These are phyloP conservation scores for Tetrapisispora phaffii DNA, from an alignment of 805 yeast species.

Conservation along the genomic window DNA sequence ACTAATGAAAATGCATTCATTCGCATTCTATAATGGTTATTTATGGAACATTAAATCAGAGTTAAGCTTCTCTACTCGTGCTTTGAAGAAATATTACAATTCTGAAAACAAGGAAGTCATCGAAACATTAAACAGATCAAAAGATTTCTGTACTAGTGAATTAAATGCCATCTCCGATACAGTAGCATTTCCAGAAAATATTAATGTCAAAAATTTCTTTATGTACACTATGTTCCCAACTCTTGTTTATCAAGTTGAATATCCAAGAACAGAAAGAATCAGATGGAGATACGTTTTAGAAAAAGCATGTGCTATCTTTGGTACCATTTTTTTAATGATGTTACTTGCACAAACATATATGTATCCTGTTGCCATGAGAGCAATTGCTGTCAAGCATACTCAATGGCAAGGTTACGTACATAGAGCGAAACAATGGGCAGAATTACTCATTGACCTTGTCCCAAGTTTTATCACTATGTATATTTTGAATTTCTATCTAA, in stretches of 20 bases:
- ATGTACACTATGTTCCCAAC: constrained; percentile 84
- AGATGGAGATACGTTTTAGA: constrained; percentile 59
- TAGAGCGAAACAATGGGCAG: constrained; percentile 20
- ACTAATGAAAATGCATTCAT: constrained; percentile 93
- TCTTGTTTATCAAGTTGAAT: constrained; percentile 69
- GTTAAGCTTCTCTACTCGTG: constrained; percentile 38
- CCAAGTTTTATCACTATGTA: constrained; percentile 75
- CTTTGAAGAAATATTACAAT: constrained; percentile 34
- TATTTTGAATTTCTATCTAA: constrained; percentile 70
- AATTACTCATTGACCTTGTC: constrained; percentile 55
- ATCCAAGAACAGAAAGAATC: constrained; percentile 63
- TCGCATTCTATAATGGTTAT: constrained; percentile 85
- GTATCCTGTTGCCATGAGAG: constrained; percentile 61
- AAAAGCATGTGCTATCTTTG: constrained; percentile 74
- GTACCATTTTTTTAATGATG: constrained; percentile 76
- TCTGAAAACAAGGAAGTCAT: constrained; percentile 20
- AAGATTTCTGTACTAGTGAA: constrained; percentile 66
- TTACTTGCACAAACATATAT: constrained; percentile 63
- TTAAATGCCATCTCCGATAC: constrained; percentile 44
- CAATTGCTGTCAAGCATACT: constrained; percentile 40
- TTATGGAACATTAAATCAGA: constrained; percentile 58
- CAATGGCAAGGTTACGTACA: constrained; percentile 16
- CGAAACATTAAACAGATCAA: constrained; percentile 36
- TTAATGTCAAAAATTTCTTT: constrained; percentile 57
- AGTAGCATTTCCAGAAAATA: constrained; percentile 58